Evolutionary conservation across 2,329 filamentous ascomycete species (phyloP).

Genomic region (Fusarium bulbicola): DNA sequence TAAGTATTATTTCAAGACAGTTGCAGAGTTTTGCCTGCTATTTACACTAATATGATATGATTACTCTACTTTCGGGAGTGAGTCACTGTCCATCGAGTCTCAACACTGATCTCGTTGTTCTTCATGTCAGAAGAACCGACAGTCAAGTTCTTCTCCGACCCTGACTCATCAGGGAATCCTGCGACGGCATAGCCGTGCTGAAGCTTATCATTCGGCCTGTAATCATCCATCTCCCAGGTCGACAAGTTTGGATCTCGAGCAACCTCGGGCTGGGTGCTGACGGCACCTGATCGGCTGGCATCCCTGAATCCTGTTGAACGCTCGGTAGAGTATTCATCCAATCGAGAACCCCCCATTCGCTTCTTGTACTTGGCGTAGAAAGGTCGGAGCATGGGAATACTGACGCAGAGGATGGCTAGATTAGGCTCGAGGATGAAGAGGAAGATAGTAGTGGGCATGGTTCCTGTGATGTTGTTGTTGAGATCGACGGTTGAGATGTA

Average conservation of each 20-base stretch:
- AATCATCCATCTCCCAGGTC: constrained; percentile 41
- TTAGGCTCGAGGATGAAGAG: constrained; percentile 53
- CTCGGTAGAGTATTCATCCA: constrained; percentile 41
- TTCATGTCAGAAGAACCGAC: constrained; percentile 3
- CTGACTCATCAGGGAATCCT: constrained; percentile 32
- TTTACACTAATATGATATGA: background rate
- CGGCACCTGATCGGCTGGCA: constrained; percentile 27
- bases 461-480: constrained; percentile 48
- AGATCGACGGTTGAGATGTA: constrained; percentile 51
- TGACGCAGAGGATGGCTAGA: constrained; percentile 53
- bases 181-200: constrained; percentile 18
- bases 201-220: constrained; percentile 18
- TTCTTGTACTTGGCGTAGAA: constrained; percentile 47
- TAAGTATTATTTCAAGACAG: background rate
- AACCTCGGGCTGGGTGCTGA: constrained; percentile 5
- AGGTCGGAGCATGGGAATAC: constrained; percentile 53
- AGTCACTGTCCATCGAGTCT: constrained; percentile 39
- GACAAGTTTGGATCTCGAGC: constrained; percentile 19
- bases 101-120: constrained; percentile 32
- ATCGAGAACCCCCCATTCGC: constrained; percentile 44
- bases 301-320: constrained; percentile 30
- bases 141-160: constrained; percentile 41
- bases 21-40: background rate
- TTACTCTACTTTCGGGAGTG: constrained; percentile 7
- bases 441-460: constrained; percentile 52